Percentiles rank a stretch among this genome's conserved stretches.
Evolutionary conservation across 371 early-diverging fungal genomes (phyloP).

Genomic region (Rhizopus stolonifer): DNA sequence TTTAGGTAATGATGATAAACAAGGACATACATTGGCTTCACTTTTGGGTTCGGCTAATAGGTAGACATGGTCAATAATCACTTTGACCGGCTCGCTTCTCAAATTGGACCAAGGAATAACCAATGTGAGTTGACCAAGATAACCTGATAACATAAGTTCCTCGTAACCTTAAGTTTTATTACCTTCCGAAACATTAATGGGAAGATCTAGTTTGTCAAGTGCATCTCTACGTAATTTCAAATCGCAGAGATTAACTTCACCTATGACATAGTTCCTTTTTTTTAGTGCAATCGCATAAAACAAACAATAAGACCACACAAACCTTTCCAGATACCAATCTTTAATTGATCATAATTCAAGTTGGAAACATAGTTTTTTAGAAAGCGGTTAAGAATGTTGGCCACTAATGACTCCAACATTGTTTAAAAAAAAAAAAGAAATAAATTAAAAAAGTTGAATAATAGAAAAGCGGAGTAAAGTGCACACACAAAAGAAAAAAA

Average conservation of each 20-base stretch:
- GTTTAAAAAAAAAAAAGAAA: too few species aligned
- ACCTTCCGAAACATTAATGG: constrained; percentile 84
- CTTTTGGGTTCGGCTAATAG: constrained; percentile 74
- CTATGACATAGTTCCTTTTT: constrained; percentile 48
- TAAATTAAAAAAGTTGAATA: background rate
- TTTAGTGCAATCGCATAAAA: background rate
- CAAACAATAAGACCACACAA: too few species aligned
- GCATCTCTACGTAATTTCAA: constrained; percentile 75
- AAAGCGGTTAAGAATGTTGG: constrained; percentile 74
- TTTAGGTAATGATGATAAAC: background rate
- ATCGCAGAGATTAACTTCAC: constrained; percentile 81
- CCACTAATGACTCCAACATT: constrained; percentile 79
- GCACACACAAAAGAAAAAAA: too few species aligned
- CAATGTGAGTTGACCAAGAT: constrained; percentile 77
- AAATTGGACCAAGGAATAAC: constrained; percentile 89
- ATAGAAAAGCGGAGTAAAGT: background rate
- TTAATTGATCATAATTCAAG: constrained; percentile 84
- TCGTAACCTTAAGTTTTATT: background rate
- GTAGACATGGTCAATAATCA: constrained; percentile 75
- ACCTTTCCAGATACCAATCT: constrained; percentile 86
- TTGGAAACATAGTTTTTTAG: constrained; percentile 88
- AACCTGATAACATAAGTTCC: constrained; percentile 43
- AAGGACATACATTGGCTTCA: constrained; percentile 28
- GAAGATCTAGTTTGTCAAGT: constrained; percentile 80
- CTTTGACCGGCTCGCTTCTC: constrained; percentile 79